Evolutionary conservation across 164 flowering plant species (phyloP), one percentile per base, ranked within the genome.

Genomic region (Stephania japonica): DNA sequence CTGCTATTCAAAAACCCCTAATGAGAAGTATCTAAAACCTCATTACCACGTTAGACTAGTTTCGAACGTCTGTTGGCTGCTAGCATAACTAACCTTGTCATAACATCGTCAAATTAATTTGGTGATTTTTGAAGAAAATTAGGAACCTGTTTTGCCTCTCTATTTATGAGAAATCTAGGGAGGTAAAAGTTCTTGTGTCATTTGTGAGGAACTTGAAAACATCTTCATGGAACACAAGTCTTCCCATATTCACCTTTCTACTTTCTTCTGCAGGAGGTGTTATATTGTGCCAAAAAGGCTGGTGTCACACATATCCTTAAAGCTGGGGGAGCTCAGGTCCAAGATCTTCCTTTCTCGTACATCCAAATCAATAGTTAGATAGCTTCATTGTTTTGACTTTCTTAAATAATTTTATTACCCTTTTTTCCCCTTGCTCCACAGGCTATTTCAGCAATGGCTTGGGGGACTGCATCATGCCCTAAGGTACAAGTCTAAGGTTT

Each of bases 311-410:
- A 90, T 82, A 95, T 95, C 73, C 90, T 95, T 76, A 93, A 93
- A 86, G 98, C 99, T 59, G 99, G 98, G 67, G 99, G 98, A 72
- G 98, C 99, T 72, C 99, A 95, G 98, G 99, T 95, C 71, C 78
- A 70, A 80, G 68, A 56, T 23, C 65, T 38, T 49, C 68, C 10
- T 26, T 25, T 21, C 11, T 24, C 25, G 42, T 5, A 21, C 13
- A 24, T 63, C 59, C 4, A 18, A 3, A 42, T 24, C 25, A 56
- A 38, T 7, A 26, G 2, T 32, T 32, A 32, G 4, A 32, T 32
- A 7, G 19, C 27, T n/a, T 19, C 13, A 32, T 68, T 42, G 26
- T 67, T 47, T 47, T 38, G 12, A 18, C 23, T 67, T 38, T 38
- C 0, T 41, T 14, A 61, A 23, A 56, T 69, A 41, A 49, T 25